Percentiles rank a stretch among this genome's conserved stretches.
Evolutionary conservation across 305 asterid species (phyloP).

Genomic region (Stenogyne calaminthoides): DNA sequence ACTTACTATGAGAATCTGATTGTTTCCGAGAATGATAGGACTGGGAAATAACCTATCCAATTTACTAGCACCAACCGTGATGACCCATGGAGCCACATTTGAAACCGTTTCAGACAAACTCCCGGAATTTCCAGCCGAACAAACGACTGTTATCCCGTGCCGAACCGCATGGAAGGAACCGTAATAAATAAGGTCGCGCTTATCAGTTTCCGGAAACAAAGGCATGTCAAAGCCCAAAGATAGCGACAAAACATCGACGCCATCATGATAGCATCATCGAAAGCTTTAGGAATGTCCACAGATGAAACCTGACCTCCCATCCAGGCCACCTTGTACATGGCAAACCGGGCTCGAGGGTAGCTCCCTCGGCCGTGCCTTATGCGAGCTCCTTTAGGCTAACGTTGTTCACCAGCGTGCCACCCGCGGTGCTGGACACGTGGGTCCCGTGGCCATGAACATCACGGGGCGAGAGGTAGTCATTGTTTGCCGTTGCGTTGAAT

Average conservation of each 20-base stretch:
- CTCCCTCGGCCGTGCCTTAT: constrained; percentile 44
- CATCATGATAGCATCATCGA: constrained; percentile 48
- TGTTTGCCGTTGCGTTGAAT: constrained; percentile 3
- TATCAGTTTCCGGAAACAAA: constrained; percentile 24
- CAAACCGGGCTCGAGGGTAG: constrained; percentile 41
- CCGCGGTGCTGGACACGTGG: constrained; percentile 44
- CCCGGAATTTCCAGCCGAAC: constrained; percentile 32
- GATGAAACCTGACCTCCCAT: not conserved
- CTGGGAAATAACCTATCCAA: not conserved
- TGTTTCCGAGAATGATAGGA: not conserved
- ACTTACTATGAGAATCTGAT: not conserved
- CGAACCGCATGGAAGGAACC: constrained; percentile 43
- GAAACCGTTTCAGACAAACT: not conserved
- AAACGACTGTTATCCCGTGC: constrained; percentile 38
- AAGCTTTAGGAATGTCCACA: constrained; percentile 35
- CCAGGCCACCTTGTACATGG: constrained; percentile 32
- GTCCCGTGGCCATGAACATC: constrained; percentile 43
- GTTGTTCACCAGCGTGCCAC: constrained; percentile 34
- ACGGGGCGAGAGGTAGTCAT: constrained; percentile 40
- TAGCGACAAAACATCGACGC: constrained; percentile 40
- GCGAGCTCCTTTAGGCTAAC: constrained; percentile 38
- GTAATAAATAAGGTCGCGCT: constrained; percentile 21
- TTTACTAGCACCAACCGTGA: not conserved
- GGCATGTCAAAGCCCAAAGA: constrained; percentile 25
- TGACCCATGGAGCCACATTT: not conserved